These are phyloP conservation scores for Mucor sp. DNA, from an alignment of 371 early-diverging fungal species.

Conservation along the genomic window DNA sequence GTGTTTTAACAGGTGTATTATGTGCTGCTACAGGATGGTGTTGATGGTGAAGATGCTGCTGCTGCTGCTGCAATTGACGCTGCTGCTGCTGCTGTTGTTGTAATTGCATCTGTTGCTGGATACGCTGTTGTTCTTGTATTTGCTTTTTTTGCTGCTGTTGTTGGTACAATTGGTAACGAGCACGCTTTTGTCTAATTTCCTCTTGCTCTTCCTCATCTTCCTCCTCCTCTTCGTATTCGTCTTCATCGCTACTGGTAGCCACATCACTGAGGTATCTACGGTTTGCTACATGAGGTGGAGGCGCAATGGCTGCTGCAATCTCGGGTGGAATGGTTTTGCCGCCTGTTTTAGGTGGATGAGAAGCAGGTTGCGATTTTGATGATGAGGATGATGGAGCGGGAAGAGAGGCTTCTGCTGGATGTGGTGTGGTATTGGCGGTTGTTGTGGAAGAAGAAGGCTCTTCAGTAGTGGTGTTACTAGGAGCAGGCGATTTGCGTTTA, in stretches of 20 bases:
- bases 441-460: neutral
- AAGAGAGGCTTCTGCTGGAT: neutral
- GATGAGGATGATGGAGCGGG: neutral
- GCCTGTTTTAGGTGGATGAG: neutral
- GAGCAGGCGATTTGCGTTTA: conserved; percentile 10
- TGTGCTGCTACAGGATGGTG: conserved; percentile 11
- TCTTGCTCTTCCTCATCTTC: conserved; percentile 14
- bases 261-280: conserved; percentile 19
- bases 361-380: neutral
- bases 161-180: conserved; percentile 12
- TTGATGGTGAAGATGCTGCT: neutral
- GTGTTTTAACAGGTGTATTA: conserved; percentile 24
- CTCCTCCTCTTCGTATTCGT: conserved; percentile 13
- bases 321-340: conserved; percentile 6
- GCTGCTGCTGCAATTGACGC: neutral
- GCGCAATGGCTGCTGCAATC: conserved; percentile 2
- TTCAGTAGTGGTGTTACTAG: neutral
- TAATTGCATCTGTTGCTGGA: neutral
- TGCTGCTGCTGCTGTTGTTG: neutral
- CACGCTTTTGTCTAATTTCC: conserved; percentile 3
- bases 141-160: conserved; percentile 1
- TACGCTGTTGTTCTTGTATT: neutral
- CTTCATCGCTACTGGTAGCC: conserved; percentile 21
- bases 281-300: conserved; percentile 7
- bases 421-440: neutral